Evolutionary conservation across 495 filamentous ascomycete species (phyloP).

Genomic region (Penicillium bovifimosum): DNA sequence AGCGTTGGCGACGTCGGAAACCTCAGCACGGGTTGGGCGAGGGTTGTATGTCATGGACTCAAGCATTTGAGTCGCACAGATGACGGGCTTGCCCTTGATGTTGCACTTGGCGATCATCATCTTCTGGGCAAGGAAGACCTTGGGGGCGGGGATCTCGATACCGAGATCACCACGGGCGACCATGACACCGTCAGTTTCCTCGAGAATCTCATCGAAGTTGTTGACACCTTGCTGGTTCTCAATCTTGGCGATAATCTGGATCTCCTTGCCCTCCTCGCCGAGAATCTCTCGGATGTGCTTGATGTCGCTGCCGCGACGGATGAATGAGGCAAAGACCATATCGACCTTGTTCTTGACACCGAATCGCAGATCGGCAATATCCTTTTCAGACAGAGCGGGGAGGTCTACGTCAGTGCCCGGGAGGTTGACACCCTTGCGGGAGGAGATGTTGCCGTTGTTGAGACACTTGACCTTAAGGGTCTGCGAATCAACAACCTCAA

Average conservation of each 20-base stretch:
- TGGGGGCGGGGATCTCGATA: slow-evolving; percentile 96
- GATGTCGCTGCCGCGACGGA: slow-evolving; percentile 89
- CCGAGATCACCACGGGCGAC: slow-evolving; percentile 97
- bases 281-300: slow-evolving; percentile 84
- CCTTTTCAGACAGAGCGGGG: slow-evolving; percentile 96
- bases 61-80: slow-evolving; percentile 89
- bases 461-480: slow-evolving; percentile 76
- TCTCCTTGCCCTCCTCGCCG: slow-evolving; percentile 86
- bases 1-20: slow-evolving; percentile 96
- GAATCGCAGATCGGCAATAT: slow-evolving; percentile 85
- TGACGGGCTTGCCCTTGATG: slow-evolving; percentile 96
- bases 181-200: slow-evolving; percentile 98
- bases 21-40: slow-evolving; percentile 93
- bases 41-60: slow-evolving; percentile 99
- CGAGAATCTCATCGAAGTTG: slow-evolving; percentile 97
- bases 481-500: slow-evolving; percentile 82
- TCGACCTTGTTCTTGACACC: slow-evolving; percentile 97
- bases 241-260: slow-evolving; percentile 99
- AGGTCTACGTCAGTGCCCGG: slow-evolving; percentile 98
- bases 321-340: slow-evolving; percentile 99
- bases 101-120: slow-evolving; percentile 99
- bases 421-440: slow-evolving; percentile 97
- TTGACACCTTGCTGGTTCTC: slow-evolving; percentile 99
- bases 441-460: slow-evolving; percentile 98
- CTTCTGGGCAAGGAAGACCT: slow-evolving; percentile 99